phyloP scores from a whole-genome alignment of 2,329 filamentous ascomycete species.

The Epichloe bromicola region DNA sequence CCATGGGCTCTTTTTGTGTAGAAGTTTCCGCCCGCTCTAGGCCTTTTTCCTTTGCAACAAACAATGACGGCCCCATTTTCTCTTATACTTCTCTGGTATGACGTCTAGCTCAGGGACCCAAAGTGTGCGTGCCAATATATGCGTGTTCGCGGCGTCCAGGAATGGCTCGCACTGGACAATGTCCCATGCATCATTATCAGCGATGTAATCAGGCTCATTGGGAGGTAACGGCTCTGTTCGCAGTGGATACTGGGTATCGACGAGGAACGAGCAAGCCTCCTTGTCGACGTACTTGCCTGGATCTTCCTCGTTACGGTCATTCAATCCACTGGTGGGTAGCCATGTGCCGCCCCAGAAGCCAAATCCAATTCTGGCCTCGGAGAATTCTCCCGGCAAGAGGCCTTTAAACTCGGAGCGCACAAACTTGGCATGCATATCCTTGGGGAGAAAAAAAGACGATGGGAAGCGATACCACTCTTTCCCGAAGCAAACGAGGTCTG shows the following conservation, averaged over 20 bases:
- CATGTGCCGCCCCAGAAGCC: constrained; percentile 76
- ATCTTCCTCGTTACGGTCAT: constrained; percentile 83
- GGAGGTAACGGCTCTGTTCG: constrained; percentile 37
- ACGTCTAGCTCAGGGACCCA: constrained; percentile 66
- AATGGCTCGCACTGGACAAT: constrained; percentile 63
- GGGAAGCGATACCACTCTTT: constrained; percentile 99
- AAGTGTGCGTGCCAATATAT: constrained; percentile 59
- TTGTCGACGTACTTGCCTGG: constrained; percentile 73
- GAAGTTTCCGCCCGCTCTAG: neutral
- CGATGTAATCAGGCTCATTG: constrained; percentile 69
- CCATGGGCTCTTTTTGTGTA: too few relatives aligned
- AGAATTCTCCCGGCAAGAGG: constrained; percentile 81
- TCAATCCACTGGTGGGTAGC: constrained; percentile 72
- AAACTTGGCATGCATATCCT: constrained; percentile 76
- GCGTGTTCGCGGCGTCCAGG: constrained; percentile 65
- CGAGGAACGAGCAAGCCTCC: constrained; percentile 63
- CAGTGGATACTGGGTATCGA: constrained; percentile 71
- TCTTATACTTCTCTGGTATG: constrained; percentile 54
- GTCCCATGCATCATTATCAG: constrained; percentile 67
- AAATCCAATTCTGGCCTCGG: constrained; percentile 54
- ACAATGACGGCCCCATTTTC: constrained; percentile 84
- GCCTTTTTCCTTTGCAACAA: constrained; percentile 44
- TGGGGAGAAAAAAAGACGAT: constrained; percentile 82
- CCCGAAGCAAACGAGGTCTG: constrained; percentile 70
- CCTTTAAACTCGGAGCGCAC: constrained; percentile 83